Percentiles rank a stretch among this genome's conserved stretches.
Conservation (phyloP, 2,329 filamentous ascomycete genomes). For the Onygenales sp. region DNA sequence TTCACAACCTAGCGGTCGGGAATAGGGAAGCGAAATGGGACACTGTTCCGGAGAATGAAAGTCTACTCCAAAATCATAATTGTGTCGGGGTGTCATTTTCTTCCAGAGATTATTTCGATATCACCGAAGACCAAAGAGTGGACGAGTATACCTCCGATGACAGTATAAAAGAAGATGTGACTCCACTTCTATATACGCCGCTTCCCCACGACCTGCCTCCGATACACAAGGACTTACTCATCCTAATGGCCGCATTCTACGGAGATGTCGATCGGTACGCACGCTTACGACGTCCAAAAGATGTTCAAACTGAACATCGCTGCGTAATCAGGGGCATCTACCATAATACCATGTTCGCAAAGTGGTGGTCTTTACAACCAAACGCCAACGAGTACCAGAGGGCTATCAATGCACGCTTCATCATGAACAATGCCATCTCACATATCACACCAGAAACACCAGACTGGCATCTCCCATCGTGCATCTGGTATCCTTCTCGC, state of each 20-base stretch:
- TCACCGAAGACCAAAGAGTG: slow-evolving; percentile 22
- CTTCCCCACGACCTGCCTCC: slow-evolving; percentile 28
- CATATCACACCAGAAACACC: background rate
- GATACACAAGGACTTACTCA: slow-evolving; percentile 30
- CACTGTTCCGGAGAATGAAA: background rate
- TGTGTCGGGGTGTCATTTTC: background rate
- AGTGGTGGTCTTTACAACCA: slow-evolving; percentile 18
- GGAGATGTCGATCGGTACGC: slow-evolving; percentile 33
- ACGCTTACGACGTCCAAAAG: slow-evolving; percentile 22
- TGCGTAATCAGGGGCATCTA: slow-evolving; percentile 28
- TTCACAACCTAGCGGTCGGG: background rate
- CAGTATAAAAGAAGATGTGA: slow-evolving; percentile 5
- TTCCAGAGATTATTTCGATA: slow-evolving; percentile 16
- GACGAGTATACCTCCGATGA: slow-evolving; percentile 10
- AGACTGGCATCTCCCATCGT: background rate
- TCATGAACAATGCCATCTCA: slow-evolving; percentile 7
- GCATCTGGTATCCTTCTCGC: slow-evolving; percentile 1
- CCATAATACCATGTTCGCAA: slow-evolving; percentile 28
- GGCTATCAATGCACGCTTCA: slow-evolving; percentile 4
- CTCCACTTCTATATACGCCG: slow-evolving; percentile 18
- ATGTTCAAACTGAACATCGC: slow-evolving; percentile 16
- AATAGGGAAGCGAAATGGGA: background rate
- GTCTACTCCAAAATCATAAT: background rate
- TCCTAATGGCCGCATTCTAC: slow-evolving; percentile 28
- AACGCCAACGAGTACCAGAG: background rate